Conservation (phyloP, 352 stramenopile species). For the Phytopythium sindhum region DNA sequence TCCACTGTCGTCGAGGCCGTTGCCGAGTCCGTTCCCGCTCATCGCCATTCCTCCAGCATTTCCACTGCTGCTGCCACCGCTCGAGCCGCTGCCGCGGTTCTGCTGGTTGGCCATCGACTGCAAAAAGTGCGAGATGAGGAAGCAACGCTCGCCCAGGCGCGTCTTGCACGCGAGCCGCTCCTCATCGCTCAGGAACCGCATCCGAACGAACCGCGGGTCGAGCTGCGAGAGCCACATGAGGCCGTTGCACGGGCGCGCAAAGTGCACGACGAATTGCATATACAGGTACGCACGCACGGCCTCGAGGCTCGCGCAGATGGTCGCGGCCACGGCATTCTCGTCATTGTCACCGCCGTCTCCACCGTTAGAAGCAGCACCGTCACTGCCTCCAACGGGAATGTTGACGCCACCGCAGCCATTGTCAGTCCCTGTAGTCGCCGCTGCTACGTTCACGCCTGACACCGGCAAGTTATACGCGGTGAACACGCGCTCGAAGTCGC, state of each 20-base stretch:
- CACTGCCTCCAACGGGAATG: neutral
- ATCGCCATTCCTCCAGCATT: neutral
- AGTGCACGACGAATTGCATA: constrained; percentile 32
- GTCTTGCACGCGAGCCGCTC: constrained; percentile 42
- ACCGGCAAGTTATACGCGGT: constrained; percentile 11
- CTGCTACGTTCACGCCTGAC: neutral
- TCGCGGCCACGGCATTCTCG: constrained; percentile 5
- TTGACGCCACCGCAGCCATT: neutral
- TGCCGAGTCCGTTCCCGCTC: neutral
- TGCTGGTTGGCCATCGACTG: constrained; percentile 33
- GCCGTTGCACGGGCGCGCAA: constrained; percentile 30
- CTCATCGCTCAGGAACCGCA: constrained; percentile 41
- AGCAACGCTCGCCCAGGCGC: constrained; percentile 33
- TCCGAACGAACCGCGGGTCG: constrained; percentile 44
- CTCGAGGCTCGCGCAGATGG: constrained; percentile 17
- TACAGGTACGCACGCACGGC: constrained; percentile 31
- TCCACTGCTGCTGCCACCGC: neutral
- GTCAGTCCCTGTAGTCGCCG: neutral
- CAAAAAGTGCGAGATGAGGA: constrained; percentile 36
- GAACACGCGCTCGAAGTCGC: constrained; percentile 41
- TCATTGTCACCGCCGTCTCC: neutral
- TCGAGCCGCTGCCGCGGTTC: constrained; percentile 9
- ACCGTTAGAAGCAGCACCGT: neutral
- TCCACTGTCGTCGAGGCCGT: neutral
- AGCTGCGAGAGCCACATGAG: constrained; percentile 51